phyloP scores from a whole-genome alignment of 768 basidiomycete species.

The Glaciozyma antarctica region DNA sequence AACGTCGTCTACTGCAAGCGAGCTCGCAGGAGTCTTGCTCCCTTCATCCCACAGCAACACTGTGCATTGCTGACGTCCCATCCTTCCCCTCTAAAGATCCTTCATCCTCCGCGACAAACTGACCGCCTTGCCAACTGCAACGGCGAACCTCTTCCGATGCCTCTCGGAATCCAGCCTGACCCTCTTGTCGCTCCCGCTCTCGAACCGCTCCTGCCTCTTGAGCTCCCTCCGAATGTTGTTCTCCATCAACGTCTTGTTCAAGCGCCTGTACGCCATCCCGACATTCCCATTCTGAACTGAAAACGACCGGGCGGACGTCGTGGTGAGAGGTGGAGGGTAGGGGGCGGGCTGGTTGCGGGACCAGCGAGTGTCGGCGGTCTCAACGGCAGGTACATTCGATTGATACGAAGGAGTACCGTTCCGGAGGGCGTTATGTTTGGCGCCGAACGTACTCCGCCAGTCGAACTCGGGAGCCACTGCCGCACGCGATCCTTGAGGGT shows the following conservation, averaged over 20 bases:
- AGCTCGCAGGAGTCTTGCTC: too few species aligned
- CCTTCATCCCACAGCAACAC: too few species aligned
- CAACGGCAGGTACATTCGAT: not conserved
- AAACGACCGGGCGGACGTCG: slow-evolving; percentile 21
- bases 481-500: not conserved
- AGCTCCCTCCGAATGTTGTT: slow-evolving; percentile 34
- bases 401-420: too few species aligned
- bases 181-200: slow-evolving; percentile 27
- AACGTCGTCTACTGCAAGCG: too few species aligned
- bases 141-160: slow-evolving; percentile 30
- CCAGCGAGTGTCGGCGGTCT: slow-evolving; percentile 23
- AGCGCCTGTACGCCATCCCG: slow-evolving; percentile 24
- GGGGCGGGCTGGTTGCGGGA: not conserved
- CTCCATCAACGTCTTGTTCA: slow-evolving; percentile 26
- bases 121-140: slow-evolving; percentile 30
- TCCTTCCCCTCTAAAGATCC: too few species aligned
- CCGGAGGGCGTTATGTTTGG: not conserved
- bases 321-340: slow-evolving; percentile 18
- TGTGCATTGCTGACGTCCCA: too few species aligned
- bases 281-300: slow-evolving; percentile 20
- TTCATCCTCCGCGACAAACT: too few species aligned
- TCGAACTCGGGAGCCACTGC: not conserved
- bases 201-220: slow-evolving; percentile 38
- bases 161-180: slow-evolving; percentile 26
- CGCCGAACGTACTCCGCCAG: not conserved